These are phyloP conservation scores for Leccinum variicolor DNA, from an alignment of 768 basidiomycete genomes.

Conservation along the genomic window DNA sequence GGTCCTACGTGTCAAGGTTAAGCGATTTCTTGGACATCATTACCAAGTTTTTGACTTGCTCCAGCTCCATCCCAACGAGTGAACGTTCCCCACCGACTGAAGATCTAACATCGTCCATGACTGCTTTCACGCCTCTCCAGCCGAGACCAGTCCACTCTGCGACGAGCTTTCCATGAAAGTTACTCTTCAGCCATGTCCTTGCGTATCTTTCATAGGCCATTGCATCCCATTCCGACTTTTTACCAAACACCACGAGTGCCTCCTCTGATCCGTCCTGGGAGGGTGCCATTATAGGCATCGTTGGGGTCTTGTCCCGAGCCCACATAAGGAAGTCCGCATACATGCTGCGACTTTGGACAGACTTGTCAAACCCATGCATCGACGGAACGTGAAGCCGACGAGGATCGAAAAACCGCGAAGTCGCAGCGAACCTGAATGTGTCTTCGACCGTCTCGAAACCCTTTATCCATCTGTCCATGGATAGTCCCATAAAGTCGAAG, in stretches of 20 bases:
- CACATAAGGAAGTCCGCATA: constrained; percentile 56
- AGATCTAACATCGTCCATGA: constrained; percentile 50
- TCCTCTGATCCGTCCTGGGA: constrained; percentile 35
- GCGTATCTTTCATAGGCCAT: constrained; percentile 27
- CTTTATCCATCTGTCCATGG: constrained; percentile 44
- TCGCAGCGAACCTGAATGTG: constrained; percentile 56
- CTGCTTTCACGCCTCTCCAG: constrained; percentile 45
- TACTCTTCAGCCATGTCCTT: constrained; percentile 36
- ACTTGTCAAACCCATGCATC: constrained; percentile 39
- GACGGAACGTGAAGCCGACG: constrained; percentile 31
- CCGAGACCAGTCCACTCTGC: constrained; percentile 53
- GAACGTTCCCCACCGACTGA: constrained; percentile 46
- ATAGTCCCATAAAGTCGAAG: constrained; percentile 54
- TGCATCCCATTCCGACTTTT: constrained; percentile 45
- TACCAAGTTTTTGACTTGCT: constrained; percentile 40
- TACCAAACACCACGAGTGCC: constrained; percentile 51
- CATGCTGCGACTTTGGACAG: constrained; percentile 50
- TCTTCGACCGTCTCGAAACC: constrained; percentile 56
- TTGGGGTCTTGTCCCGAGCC: constrained; percentile 30
- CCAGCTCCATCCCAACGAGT: constrained; percentile 37
- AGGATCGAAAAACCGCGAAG: constrained; percentile 53
- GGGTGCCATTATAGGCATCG: constrained; percentile 10
- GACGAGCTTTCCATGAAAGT: constrained; percentile 49
- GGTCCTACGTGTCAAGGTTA: constrained; percentile 12
- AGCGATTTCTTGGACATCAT: constrained; percentile 31